Evolutionary conservation across 805 yeast genomes (phyloP).

Genomic region (Wickerhamiella nectarea): DNA sequence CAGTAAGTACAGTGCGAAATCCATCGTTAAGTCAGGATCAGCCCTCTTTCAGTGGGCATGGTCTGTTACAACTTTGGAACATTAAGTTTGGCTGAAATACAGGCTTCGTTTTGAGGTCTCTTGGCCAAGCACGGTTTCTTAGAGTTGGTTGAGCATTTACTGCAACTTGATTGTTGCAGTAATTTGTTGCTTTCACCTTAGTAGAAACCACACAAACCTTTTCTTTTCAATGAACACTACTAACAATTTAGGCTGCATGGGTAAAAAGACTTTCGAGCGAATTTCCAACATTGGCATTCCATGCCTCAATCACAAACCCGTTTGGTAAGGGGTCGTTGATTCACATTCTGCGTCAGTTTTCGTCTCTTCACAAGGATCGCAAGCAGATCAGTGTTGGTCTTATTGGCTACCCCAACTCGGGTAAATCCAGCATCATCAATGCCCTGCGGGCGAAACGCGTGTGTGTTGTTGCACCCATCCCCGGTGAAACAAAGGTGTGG

Average conservation of each 20-base stretch:
- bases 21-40: slow-evolving; percentile 59
- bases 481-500: slow-evolving; percentile 99
- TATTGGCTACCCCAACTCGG: slow-evolving; percentile 97
- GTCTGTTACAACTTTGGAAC: slow-evolving; percentile 99
- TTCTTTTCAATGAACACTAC: slow-evolving; percentile 17
- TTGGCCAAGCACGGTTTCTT: slow-evolving; percentile 40
- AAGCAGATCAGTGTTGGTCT: slow-evolving; percentile 94
- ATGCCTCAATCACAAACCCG: slow-evolving; percentile 92
- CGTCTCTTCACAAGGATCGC: slow-evolving; percentile 79
- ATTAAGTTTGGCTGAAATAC: slow-evolving; percentile 47
- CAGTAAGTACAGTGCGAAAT: slow-evolving; percentile 55
- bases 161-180: too few species aligned
- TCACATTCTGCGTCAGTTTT: slow-evolving; percentile 84
- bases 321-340: slow-evolving; percentile 95
- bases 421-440: slow-evolving; percentile 90
- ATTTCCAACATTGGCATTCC: slow-evolving; percentile 92
- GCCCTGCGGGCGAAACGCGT: slow-evolving; percentile 90
- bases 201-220: slow-evolving; percentile 66
- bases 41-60: slow-evolving; percentile 34
- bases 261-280: slow-evolving; percentile 85
- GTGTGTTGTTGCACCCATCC: slow-evolving; percentile 94
- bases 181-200: slow-evolving; percentile 45
- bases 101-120: slow-evolving; percentile 37
- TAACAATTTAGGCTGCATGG: slow-evolving; percentile 82
- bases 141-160: slow-evolving; percentile 71